Conservation (phyloP, 2,329 filamentous ascomycete species). For the Taxawa tesnikishii region DNA sequence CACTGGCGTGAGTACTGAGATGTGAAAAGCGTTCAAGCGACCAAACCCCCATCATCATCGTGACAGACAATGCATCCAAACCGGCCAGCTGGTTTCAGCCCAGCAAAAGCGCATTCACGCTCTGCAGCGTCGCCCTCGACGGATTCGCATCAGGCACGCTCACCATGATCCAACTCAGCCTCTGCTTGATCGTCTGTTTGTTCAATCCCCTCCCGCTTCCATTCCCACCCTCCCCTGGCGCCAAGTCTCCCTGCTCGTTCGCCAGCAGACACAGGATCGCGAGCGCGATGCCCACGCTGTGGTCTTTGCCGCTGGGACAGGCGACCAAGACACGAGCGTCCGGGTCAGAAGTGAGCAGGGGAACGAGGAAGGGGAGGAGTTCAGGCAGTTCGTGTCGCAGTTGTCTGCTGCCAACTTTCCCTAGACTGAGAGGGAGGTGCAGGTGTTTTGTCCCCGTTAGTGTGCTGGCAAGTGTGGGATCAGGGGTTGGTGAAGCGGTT, state of each 20-base stretch:
- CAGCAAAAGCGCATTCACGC: conserved; percentile 85
- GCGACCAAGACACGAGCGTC: conserved; percentile 39
- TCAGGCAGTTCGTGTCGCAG: conserved; percentile 58
- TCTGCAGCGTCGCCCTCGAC: conserved; percentile 73
- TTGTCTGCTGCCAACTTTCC: conserved; percentile 72
- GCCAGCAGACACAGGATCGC: conserved; percentile 65
- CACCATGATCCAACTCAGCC: conserved; percentile 72
- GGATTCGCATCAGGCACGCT: conserved; percentile 71
- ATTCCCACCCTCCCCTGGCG: neutral
- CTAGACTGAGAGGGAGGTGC: conserved; percentile 53
- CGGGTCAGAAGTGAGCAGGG: conserved; percentile 1
- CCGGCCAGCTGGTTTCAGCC: conserved; percentile 9
- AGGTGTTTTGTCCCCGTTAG: conserved; percentile 27
- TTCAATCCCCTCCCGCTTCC: neutral
- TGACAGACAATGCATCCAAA: neutral
- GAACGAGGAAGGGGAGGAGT: conserved; percentile 44
- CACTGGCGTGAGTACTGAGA: too few relatives aligned
- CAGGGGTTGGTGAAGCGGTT: conserved; percentile 12
- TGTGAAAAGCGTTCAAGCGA: too few relatives aligned
- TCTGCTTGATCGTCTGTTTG: conserved; percentile 65
- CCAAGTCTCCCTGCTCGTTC: conserved; percentile 44
- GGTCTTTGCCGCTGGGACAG: conserved; percentile 67
- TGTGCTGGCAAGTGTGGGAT: neutral
- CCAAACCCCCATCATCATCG: neutral
- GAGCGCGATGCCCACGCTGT: conserved; percentile 67